These are phyloP conservation scores for Albizia julibrissin DNA, from an alignment of 306 rosid species.

Conservation along the genomic window DNA sequence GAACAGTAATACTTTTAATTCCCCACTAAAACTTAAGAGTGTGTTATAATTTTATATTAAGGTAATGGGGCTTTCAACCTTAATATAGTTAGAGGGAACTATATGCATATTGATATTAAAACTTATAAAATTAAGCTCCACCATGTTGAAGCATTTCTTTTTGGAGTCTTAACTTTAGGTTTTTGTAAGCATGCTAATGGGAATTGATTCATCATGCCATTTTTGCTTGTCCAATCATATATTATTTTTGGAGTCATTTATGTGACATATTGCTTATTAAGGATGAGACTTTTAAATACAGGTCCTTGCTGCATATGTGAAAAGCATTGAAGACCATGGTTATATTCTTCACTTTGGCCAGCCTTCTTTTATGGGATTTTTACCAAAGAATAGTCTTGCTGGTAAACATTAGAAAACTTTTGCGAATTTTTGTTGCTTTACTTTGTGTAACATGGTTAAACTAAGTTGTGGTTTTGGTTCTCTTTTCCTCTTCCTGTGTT, in stretches of 20 bases:
- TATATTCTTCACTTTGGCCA: slow-evolving; percentile 95
- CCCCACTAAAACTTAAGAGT: slow-evolving; percentile 5
- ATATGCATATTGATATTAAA: not conserved
- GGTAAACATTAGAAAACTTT: slow-evolving; percentile 41
- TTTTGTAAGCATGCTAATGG: slow-evolving; percentile 16
- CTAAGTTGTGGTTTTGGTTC: not conserved
- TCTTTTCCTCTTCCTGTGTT: slow-evolving; percentile 18
- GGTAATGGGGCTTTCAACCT: not conserved
- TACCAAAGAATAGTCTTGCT: slow-evolving; percentile 56
- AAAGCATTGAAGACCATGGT: slow-evolving; percentile 96
- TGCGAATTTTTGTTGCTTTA: slow-evolving; percentile 19
- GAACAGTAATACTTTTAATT: not conserved
- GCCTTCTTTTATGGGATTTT: slow-evolving; percentile 77
- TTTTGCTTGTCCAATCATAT: not conserved
- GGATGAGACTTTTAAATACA: slow-evolving; percentile 39
- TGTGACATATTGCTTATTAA: slow-evolving; percentile 10
- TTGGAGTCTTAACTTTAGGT: slow-evolving; percentile 1
- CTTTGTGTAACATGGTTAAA: slow-evolving; percentile 26
- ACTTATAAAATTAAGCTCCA: slow-evolving; percentile 9
- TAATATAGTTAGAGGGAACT: not conserved
- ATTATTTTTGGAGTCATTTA: not conserved
- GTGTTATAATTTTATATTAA: slow-evolving; percentile 14
- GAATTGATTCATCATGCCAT: slow-evolving; percentile 9
- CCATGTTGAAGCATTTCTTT: slow-evolving; percentile 16
- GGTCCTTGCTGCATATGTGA: slow-evolving; percentile 84